Evolutionary conservation across 352 stramenopile genomes (phyloP), one percentile per base, ranked within the genome.

Genomic region (Globisporangium acanthophoron): DNA sequence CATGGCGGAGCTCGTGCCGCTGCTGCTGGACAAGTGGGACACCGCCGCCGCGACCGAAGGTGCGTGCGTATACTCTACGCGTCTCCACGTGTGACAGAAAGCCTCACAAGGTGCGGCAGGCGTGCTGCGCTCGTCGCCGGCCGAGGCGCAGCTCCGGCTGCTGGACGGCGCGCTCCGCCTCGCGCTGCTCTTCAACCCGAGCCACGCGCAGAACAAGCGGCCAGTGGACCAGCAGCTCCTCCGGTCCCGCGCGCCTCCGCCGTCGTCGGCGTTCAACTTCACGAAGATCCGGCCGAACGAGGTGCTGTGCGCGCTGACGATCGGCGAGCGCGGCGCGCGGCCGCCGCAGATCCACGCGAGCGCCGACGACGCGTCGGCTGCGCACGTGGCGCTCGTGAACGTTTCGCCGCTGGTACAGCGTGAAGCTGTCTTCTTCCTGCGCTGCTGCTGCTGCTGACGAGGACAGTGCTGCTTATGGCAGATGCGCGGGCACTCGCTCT

Each of bases 401-500:
- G 68, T 90, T 6, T 76, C 78, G 8, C 82, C 82, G 13, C 66
- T 92, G 65, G 81, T 92, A 62, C 15, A 4, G 8, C 16, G 41
- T 15, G 1, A 7, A 15, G 49, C 50, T 29, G 18, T 9, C 16
- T 18, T 11, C 6, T 15, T 16, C 45, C 20, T 31, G 35, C 8
- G 35, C 35, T 16, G 12, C 8, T 15, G 11, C 35, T 41, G 33
- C 8, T 33, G 20, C 8, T 27, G 24, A 27, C 24, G 1, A 39
- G 11, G 16, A 27, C 8, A 12, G 45, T 16, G 20, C 8, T 52
- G 7, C 29, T 16, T 12, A 41, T 15, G 5, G 20, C 20, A 91
- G 81, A 79, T 90, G 54, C 67, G 64, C 37, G 77, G 78, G 2
- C 82, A 92, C 52, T 59, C 81, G 18, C 60, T 90, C n/a, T 75